Percentiles rank a stretch among this genome's conserved stretches.
Evolutionary conservation across 371 early-diverging fungal species (phyloP).

Genomic region (Nematocida sp.): DNA sequence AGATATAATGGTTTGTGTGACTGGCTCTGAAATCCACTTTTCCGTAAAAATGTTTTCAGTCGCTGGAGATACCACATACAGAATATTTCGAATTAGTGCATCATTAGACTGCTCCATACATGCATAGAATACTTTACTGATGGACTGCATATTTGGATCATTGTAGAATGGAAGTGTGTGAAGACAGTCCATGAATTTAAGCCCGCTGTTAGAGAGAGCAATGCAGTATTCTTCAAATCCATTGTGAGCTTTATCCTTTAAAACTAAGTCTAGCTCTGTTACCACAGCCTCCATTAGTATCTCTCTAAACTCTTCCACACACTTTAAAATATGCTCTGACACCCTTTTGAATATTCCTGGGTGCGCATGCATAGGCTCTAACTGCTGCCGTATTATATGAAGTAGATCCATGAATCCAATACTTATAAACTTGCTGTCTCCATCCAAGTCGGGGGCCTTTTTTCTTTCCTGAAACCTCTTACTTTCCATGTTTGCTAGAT

Average conservation of each 20-base stretch:
- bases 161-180: constrained; percentile 65
- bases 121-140: constrained; percentile 68
- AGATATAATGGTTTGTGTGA: constrained; percentile 54
- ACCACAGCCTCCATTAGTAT: constrained; percentile 60
- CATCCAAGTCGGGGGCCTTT: constrained; percentile 65
- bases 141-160: constrained; percentile 57
- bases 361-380: constrained; percentile 70
- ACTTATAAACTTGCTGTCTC: constrained; percentile 68
- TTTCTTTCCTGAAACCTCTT: constrained; percentile 65
- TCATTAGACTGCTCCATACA: constrained; percentile 63
- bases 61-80: constrained; percentile 66
- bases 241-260: constrained; percentile 62
- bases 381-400: constrained; percentile 69
- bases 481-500: constrained; percentile 66
- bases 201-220: constrained; percentile 70
- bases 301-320: constrained; percentile 62
- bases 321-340: constrained; percentile 57
- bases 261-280: constrained; percentile 61
- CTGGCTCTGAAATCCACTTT: constrained; percentile 63
- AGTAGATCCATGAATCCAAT: constrained; percentile 70
- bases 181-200: constrained; percentile 70
- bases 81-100: constrained; percentile 62
- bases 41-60: constrained; percentile 63
- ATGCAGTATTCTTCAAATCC: constrained; percentile 71
- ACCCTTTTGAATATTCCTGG: constrained; percentile 65